These are phyloP conservation scores for Sugiyamaella lignohabitans DNA, from an alignment of 805 yeast species.

Conservation along the genomic window DNA sequence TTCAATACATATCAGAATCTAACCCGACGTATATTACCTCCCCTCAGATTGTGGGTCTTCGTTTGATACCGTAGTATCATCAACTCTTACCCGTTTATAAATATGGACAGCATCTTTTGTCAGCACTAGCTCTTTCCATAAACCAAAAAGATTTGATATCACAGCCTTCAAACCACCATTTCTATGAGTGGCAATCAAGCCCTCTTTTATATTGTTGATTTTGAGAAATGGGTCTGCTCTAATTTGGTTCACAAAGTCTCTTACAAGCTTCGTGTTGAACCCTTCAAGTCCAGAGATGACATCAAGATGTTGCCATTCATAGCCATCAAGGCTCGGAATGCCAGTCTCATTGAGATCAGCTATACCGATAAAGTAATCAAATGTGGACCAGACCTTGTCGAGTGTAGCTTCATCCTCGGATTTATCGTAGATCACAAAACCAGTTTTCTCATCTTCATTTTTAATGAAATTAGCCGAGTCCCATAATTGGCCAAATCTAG, in stretches of 20 bases:
- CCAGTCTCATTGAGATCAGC: constrained; percentile 19
- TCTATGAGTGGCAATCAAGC: background rate
- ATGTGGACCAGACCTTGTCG: constrained; percentile 38
- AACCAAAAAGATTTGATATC: constrained; percentile 2
- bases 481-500: constrained; percentile 60
- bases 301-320: constrained; percentile 41
- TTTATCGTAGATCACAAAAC: constrained; percentile 54
- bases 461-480: constrained; percentile 26
- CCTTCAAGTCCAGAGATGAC: constrained; percentile 38
- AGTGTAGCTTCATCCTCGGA: constrained; percentile 50
- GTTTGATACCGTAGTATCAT: too few species aligned
- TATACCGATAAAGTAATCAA: constrained; percentile 47
- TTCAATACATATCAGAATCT: too few species aligned
- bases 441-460: constrained; percentile 1
- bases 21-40: too few species aligned
- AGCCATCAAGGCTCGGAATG: constrained; percentile 8
- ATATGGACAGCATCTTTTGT: constrained; percentile 29
- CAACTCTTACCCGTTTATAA: constrained; percentile 26
- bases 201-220: background rate
- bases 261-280: constrained; percentile 25
- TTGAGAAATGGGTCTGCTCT: background rate
- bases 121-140: constrained; percentile 22
- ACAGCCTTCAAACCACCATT: background rate
- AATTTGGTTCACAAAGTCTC: background rate
- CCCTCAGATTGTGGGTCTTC: too few species aligned